Evolutionary conservation across 1,284 basidiomycete genomes (phyloP).

Genomic region (Laetiporus sulphureus): DNA sequence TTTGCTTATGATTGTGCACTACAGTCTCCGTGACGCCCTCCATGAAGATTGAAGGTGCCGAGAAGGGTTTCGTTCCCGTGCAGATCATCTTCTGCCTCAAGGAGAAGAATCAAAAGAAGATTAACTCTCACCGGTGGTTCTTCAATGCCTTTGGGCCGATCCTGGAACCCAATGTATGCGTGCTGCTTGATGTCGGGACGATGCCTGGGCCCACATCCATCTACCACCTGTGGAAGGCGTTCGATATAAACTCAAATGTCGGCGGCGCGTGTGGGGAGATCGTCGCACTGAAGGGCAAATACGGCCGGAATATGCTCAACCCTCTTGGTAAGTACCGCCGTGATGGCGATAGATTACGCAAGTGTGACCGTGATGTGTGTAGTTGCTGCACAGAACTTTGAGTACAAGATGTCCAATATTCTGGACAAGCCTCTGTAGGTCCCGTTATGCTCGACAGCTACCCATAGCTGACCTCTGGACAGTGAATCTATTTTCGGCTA

Average conservation of each 20-base stretch:
- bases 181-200: conserved; percentile 93
- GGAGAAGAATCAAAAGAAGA: conserved; percentile 89
- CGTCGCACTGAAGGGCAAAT: conserved; percentile 85
- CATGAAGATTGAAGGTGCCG: conserved; percentile 78
- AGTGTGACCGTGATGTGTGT: conserved; percentile 8
- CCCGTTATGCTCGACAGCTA: background rate
- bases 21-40: conserved; percentile 77
- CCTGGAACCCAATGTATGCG: conserved; percentile 83
- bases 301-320: conserved; percentile 70
- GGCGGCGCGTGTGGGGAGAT: conserved; percentile 98
- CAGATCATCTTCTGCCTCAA: conserved; percentile 95
- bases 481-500: conserved; percentile 83
- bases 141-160: conserved; percentile 83
- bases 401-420: conserved; percentile 97
- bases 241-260: conserved; percentile 93
- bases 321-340: conserved; percentile 55
- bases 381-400: conserved; percentile 90
- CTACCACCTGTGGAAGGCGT: conserved; percentile 96
- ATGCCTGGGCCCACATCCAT: conserved; percentile 86
- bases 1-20: conserved; percentile 11
- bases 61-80: conserved; percentile 78
- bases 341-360: background rate
- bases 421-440: conserved; percentile 78
- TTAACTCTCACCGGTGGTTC: conserved; percentile 93
- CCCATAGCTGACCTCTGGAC: too few relatives aligned